These are phyloP conservation scores for Backusella liffmaniae DNA, from an alignment of 192 early-diverging fungal genomes.

Conservation along the genomic window DNA sequence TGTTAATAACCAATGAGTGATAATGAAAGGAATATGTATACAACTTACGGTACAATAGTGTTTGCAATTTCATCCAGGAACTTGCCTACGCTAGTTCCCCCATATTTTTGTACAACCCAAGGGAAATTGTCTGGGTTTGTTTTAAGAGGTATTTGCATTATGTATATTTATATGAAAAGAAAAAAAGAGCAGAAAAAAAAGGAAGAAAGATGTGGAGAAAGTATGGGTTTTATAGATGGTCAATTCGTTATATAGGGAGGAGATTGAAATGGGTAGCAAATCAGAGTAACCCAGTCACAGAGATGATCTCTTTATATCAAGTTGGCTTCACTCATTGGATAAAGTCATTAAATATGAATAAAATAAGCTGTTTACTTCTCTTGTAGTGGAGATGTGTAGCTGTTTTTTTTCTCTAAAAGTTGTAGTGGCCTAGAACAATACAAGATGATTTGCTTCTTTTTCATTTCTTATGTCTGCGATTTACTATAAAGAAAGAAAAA, in stretches of 20 bases:
- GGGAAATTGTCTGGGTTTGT: slow-evolving; percentile 31
- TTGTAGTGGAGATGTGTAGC: not conserved
- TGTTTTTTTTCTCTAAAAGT: not conserved
- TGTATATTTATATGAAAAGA: not conserved
- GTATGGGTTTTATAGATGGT: not conserved
- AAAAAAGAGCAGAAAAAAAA: not conserved
- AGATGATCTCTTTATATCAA: not conserved
- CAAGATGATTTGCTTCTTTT: not conserved
- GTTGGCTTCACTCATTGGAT: not conserved
- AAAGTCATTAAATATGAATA: not conserved
- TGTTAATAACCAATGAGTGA: not conserved
- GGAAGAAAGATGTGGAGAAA: not conserved
- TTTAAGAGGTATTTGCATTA: not conserved
- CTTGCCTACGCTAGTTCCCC: slow-evolving; percentile 88
- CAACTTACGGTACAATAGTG: slow-evolving; percentile 73
- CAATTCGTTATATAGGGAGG: not conserved
- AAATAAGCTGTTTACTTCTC: not conserved
- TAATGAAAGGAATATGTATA: not conserved
- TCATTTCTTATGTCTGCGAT: not conserved
- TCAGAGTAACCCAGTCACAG: slow-evolving; percentile 1
- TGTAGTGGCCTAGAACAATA: not conserved
- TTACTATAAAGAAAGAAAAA: not conserved
- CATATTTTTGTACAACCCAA: slow-evolving; percentile 78
- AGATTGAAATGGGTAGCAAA: slow-evolving; percentile 1
- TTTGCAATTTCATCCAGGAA: slow-evolving; percentile 56